Evolutionary conservation across 345 rosid genomes (phyloP).

Genomic region (Populus ilicifolia): DNA sequence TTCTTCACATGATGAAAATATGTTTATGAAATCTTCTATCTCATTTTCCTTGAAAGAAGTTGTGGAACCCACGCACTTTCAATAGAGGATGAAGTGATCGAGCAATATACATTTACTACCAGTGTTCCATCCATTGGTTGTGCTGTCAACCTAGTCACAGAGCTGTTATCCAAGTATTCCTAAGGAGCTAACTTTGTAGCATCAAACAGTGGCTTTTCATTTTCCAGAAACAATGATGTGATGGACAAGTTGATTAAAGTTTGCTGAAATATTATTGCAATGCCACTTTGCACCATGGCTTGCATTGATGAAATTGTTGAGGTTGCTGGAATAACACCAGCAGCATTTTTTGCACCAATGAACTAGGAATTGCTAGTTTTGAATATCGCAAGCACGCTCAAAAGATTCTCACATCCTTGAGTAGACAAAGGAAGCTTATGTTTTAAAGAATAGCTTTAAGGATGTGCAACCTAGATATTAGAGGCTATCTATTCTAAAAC

Average conservation of each 20-base stretch:
- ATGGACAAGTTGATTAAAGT: neutral
- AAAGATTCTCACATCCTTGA: neutral
- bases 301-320: neutral
- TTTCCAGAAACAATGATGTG: neutral
- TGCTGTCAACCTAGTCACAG: neutral
- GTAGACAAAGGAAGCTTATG: neutral
- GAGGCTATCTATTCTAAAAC: neutral
- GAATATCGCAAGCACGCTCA: neutral
- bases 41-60: neutral
- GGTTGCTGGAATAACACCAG: neutral
- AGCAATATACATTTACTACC: neutral
- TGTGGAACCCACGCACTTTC: neutral
- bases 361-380: neutral
- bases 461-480: neutral
- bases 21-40: neutral
- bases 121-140: neutral
- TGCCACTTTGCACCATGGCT: neutral
- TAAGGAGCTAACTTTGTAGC: neutral
- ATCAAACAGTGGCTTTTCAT: neutral
- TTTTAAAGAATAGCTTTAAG: neutral
- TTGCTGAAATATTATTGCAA: neutral
- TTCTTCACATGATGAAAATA: neutral
- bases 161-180: neutral
- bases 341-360: neutral
- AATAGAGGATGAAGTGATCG: neutral